Evolutionary conservation across 176 grass and related monocot genomes (phyloP), one percentile per base, ranked within the genome.

Genomic region (Phoenix roebelenii): DNA sequence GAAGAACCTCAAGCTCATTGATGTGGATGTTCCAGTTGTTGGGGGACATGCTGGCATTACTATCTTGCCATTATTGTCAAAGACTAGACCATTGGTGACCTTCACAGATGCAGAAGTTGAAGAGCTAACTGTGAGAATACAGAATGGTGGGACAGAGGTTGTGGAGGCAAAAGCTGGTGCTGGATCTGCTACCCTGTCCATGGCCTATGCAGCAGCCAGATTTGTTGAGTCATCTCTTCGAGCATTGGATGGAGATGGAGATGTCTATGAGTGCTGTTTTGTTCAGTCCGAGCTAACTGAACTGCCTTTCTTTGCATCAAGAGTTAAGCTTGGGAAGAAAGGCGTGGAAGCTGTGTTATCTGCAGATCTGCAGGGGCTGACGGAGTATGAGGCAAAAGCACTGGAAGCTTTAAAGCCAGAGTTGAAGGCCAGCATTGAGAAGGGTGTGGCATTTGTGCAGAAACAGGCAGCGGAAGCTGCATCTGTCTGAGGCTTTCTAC

Each of bases 31-130:
- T 25, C 88, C 88, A 24, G 84, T 93, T 55, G 66, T 87, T 1
- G 88, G 88, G 77, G 88, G 88, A 9, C 88, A 93, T 83, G 83
- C 88, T 30, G 83, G 88, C 7, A 84, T 93, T 44, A 93, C 88
- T 16, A 93, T 93, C 56, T 48, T 93, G 14, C 88, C 83, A 0
- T 23, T 93, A 39, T 56, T 93, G 67, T 93, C 88, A 0, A 93
- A 87, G 75, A 67, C 80, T 4, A 93, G 61, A 62, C 88, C 88
- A 18, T 81, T 75, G 32, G 80, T 78, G 3, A 79, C 51, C 48
- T 93, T 93, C 67, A 84, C 77, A 0, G 83, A 84, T 49, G 66
- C 76, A 53, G 88, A 93, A 72, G 76, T 66, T 5, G 83, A 81
- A 59, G 67, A 69, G 65, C 54, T 93, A 25, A 93, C 88, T 50